phyloP scores from a whole-genome alignment of 108 stramenopile species.

The Skeletonema costatum region DNA sequence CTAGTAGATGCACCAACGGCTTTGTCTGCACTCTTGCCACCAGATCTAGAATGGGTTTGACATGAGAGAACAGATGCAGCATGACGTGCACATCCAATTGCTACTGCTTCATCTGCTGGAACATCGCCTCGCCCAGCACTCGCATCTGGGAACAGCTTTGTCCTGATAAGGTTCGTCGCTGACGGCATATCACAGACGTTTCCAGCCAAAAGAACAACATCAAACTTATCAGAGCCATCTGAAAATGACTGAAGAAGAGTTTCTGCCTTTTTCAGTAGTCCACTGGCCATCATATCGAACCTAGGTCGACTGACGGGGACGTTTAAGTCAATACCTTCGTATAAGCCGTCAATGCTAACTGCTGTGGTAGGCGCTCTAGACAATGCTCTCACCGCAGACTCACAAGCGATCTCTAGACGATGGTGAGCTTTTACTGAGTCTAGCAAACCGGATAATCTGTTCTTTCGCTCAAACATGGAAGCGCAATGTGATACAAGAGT shows the following conservation, averaged over 20 bases:
- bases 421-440: slow-evolving; percentile 64
- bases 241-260: slow-evolving; percentile 31
- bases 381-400: slow-evolving; percentile 65
- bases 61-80: slow-evolving; percentile 56
- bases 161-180: slow-evolving; percentile 50
- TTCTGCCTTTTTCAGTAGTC: slow-evolving; percentile 60
- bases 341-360: slow-evolving; percentile 70
- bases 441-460: slow-evolving; percentile 62
- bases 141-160: slow-evolving; percentile 56
- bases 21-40: slow-evolving; percentile 11
- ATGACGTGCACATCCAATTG: slow-evolving; percentile 78
- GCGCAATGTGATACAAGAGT: slow-evolving; percentile 61
- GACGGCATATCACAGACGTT: slow-evolving; percentile 60
- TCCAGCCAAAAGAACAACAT: slow-evolving; percentile 67
- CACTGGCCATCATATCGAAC: slow-evolving; percentile 71
- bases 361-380: slow-evolving; percentile 59
- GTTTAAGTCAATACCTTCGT: slow-evolving; percentile 82
- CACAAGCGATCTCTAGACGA: slow-evolving; percentile 68
- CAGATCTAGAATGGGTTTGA: slow-evolving; percentile 41
- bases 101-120: slow-evolving; percentile 72
- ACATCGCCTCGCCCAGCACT: slow-evolving; percentile 50
- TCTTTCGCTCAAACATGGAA: slow-evolving; percentile 74
- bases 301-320: slow-evolving; percentile 69
- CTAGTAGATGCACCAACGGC: slow-evolving; percentile 28
- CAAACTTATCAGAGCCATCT: slow-evolving; percentile 35